Evolutionary conservation across 768 basidiomycete species (phyloP).

Genomic region (Saitozyma sp.): DNA sequence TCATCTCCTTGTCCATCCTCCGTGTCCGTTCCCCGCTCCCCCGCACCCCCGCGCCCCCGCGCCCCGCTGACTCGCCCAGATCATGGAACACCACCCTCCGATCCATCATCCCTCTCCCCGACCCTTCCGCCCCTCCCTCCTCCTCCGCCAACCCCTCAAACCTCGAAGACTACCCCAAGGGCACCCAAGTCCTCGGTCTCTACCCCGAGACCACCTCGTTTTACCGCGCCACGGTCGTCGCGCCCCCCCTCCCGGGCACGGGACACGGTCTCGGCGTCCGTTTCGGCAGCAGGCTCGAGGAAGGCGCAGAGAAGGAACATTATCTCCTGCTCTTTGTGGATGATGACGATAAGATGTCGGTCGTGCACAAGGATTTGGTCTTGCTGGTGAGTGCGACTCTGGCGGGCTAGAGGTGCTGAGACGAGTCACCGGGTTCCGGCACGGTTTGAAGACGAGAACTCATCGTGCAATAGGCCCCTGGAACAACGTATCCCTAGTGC

Average conservation of each 20-base stretch:
- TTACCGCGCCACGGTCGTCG: conserved; percentile 52
- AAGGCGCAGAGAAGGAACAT: conserved; percentile 11
- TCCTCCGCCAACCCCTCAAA: conserved; percentile 50
- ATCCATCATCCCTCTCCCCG: conserved; percentile 54
- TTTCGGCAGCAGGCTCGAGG: conserved; percentile 14
- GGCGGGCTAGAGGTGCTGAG: no score
- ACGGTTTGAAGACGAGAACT: no score
- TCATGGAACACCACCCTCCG: conserved; percentile 53
- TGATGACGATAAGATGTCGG: conserved; percentile 22
- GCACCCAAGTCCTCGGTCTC: conserved; percentile 51
- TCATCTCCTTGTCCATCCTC: background rate
- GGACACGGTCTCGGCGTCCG: conserved; percentile 28
- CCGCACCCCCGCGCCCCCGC: background rate
- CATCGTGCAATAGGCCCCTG: no score
- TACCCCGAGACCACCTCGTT: conserved; percentile 57
- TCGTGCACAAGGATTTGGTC: conserved; percentile 21
- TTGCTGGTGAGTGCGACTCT: conserved; percentile 18
- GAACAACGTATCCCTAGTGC: no score
- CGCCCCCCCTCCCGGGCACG: conserved; percentile 29
- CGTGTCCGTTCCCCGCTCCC: background rate
- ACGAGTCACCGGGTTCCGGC: no score
- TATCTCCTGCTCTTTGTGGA: conserved; percentile 37
- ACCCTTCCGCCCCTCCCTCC: conserved; percentile 37
- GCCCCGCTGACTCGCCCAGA: conserved; percentile 17
- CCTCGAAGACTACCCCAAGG: conserved; percentile 45